Evolutionary conservation across 2,329 filamentous ascomycete species (phyloP), one percentile per base, ranked within the genome.

Genomic region (Pseudogymnoascus sp.): DNA sequence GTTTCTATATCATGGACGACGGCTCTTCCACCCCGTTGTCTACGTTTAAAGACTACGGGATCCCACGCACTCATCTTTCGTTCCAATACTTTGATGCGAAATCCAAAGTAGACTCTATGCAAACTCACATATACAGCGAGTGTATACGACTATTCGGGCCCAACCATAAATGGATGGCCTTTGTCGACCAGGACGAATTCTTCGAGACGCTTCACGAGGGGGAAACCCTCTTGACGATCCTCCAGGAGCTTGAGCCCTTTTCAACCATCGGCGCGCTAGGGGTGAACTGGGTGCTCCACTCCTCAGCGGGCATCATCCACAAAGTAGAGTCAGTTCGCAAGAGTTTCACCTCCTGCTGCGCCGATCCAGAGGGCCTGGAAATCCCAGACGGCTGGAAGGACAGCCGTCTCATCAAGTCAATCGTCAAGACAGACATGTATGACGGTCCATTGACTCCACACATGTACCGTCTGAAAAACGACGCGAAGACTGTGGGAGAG

Each of bases 221-320:
- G 1, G 65, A 71, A 58, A 71, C 67, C 0, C 60, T 73, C 5
- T 60, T 65, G 16, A 64, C 67, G 3, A 62, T 74, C 14, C 65
- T 74, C 37, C 62, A 63, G 47, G 62, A 43, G 6, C 67, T 72
- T 20, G 67, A 72, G 50, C 58, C 63, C 3, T 60, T 69, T 39
- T 61, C 66, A 11, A 63, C 61, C 2, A 66, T 72, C 20, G 71
- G 71, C 12, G 70, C 70, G 8, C 60, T 74, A 1, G 71, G 68
- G 7, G 62, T 74, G 20, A 72, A 71, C 61, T 72, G 72, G 70
- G 65, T 65, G 43, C 66, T 69, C 28, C 72, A 73, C 63, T 71
- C 65, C 22, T 70, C 70, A 6, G 67, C 68, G 25, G 65, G 66
- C 16, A 65, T 68, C 12, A 62, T 70, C 4, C 64, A 60, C 22